These are phyloP conservation scores for Chrysanthemum lavandulifolium DNA, from an alignment of 129 eudicot genomes.

Conservation along the genomic window DNA sequence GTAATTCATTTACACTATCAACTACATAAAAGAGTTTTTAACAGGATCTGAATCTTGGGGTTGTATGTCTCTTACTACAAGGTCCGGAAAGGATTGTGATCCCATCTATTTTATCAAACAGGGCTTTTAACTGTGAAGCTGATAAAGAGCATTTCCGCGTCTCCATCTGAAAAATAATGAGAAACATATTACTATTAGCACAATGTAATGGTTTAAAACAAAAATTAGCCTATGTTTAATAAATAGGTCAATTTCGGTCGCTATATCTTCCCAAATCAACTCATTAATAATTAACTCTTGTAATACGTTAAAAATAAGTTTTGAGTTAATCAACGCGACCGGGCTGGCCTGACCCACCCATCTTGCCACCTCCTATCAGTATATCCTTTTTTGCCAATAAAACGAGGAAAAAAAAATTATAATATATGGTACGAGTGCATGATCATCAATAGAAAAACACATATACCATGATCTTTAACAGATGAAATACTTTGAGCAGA, in stretches of 20 bases:
- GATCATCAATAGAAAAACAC: conserved; percentile 15
- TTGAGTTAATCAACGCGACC: no score
- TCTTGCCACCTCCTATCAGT: background rate
- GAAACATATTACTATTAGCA: background rate
- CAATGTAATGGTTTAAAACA: background rate
- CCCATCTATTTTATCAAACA: conserved; percentile 49
- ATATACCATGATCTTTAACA: conserved; percentile 31
- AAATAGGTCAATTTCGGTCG: background rate
- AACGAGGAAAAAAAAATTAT: background rate
- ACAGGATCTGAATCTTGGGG: conserved; percentile 42
- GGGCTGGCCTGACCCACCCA: background rate
- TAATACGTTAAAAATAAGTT: no score
- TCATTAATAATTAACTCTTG: no score
- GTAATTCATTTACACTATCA: conserved; percentile 48
- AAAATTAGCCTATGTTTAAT: background rate
- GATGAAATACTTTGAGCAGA: conserved; percentile 28
- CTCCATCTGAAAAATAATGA: conserved; percentile 48
- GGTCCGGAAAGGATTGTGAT: conserved; percentile 51
- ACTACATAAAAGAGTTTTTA: conserved; percentile 62
- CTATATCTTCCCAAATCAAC: background rate
- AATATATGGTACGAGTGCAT: background rate
- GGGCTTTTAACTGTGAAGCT: conserved; percentile 50
- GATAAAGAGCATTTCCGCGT: conserved; percentile 46
- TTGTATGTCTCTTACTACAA: conserved; percentile 35
- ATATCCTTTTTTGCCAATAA: no score